Evolutionary conservation across 2,329 filamentous ascomycete genomes (phyloP).

Genomic region (Ophiostoma sp.): DNA sequence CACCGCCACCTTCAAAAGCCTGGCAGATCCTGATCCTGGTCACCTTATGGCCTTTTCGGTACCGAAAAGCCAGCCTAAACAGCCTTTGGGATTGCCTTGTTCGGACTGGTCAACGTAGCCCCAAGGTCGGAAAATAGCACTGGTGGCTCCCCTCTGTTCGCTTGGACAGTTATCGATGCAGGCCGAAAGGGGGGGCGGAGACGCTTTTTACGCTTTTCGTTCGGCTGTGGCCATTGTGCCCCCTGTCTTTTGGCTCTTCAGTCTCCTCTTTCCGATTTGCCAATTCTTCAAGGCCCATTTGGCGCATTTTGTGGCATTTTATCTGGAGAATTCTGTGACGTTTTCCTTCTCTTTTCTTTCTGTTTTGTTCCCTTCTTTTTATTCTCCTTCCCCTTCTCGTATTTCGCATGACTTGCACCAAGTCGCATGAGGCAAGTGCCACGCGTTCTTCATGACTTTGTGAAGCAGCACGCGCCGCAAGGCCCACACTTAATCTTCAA

Average conservation of each 20-base stretch:
- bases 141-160: neutral
- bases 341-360: neutral
- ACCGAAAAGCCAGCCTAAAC: conserved; percentile 15
- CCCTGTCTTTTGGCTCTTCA: neutral
- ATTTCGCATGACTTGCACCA: conserved; percentile 12
- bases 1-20: neutral
- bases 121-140: conserved; percentile 7
- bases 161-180: conserved; percentile 13
- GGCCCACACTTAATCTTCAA: neutral
- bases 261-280: neutral
- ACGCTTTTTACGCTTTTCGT: too few species aligned
- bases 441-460: conserved; percentile 16
- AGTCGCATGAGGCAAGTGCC: conserved; percentile 18
- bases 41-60: conserved; percentile 16
- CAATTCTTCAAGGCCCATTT: neutral
- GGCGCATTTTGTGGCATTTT: neutral
- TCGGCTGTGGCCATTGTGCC: neutral
- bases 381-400: neutral
- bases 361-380: neutral
- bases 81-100: neutral
- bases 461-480: conserved; percentile 1
- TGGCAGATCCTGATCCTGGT: conserved; percentile 15
- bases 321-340: neutral
- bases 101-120: conserved; percentile 2
- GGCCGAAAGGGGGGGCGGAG: neutral